A percentile compares a stretch with the other conserved stretches of the same genome.
These are phyloP conservation scores for Scedosporium boydii DNA, from an alignment of 2,329 filamentous ascomycete genomes.

Conservation along the genomic window DNA sequence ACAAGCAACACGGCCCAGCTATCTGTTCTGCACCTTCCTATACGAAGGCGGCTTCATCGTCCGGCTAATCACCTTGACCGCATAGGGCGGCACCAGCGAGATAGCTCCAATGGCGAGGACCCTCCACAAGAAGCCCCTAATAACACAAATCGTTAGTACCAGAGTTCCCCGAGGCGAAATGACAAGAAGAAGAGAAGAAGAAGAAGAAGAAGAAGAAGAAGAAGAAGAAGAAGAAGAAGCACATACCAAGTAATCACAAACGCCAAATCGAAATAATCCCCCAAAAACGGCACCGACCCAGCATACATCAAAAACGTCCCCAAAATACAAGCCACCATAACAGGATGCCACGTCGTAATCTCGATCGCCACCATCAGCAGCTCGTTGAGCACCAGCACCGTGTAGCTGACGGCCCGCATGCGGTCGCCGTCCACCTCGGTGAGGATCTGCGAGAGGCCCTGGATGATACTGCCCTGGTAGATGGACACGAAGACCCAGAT, in stretches of 20 bases:
- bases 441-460: constrained; percentile 84
- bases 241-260: constrained; percentile 64
- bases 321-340: constrained; percentile 78
- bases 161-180: neutral
- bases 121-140: constrained; percentile 78
- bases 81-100: constrained; percentile 78
- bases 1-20: constrained; percentile 12
- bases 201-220: neutral
- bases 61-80: constrained; percentile 72
- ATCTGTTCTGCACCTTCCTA: constrained; percentile 76
- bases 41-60: constrained; percentile 89
- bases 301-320: constrained; percentile 77
- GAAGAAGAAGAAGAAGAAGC: neutral
- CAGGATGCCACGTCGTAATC: constrained; percentile 91
- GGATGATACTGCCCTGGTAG: constrained; percentile 92
- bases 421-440: constrained; percentile 62
- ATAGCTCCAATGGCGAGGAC: constrained; percentile 71
- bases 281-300: constrained; percentile 75
- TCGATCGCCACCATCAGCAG: constrained; percentile 95
- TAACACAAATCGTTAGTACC: constrained; percentile 11
- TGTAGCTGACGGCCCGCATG: constrained; percentile 89
- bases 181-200: neutral
- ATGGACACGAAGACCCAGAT: constrained; percentile 92
- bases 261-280: constrained; percentile 76
- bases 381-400: constrained; percentile 86